These are phyloP conservation scores for Scheffersomyces quercinus DNA, from an alignment of 1,139 yeast species.

Conservation along the genomic window DNA sequence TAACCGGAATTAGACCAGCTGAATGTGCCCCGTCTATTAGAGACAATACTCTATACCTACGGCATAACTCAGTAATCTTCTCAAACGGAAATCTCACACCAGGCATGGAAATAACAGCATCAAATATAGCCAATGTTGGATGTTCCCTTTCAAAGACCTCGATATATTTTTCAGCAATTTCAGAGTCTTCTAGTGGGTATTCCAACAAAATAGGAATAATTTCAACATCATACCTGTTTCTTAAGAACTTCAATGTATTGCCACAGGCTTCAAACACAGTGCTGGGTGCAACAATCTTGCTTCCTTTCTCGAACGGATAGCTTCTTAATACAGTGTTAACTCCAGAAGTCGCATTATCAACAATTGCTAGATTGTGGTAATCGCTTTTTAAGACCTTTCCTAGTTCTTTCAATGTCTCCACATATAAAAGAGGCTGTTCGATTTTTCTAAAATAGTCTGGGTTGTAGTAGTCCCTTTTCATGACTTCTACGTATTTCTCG, in stretches of 20 bases:
- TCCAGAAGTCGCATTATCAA: constrained; percentile 62
- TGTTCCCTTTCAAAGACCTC: constrained; percentile 21
- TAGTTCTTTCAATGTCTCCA: constrained; percentile 30
- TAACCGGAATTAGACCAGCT: constrained; percentile 55
- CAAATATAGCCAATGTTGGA: constrained; percentile 52
- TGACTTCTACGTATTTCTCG: constrained; percentile 23
- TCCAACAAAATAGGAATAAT: constrained; percentile 41
- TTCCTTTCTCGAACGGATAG: constrained; percentile 53
- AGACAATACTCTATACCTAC: constrained; percentile 50
- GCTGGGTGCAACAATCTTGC: constrained; percentile 49
- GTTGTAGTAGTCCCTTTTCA: constrained; percentile 28
- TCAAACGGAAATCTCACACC: constrained; percentile 61
- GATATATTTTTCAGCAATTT: constrained; percentile 43
- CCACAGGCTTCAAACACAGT: constrained; percentile 62
- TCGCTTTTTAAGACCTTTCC: constrained; percentile 46
- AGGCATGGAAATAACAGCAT: constrained; percentile 65
- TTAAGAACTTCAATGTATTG: constrained; percentile 52
- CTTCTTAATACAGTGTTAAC: constrained; percentile 61
- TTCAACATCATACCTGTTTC: constrained; percentile 42
- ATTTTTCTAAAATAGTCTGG: constrained; percentile 45
- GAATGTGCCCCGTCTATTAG: constrained; percentile 76
- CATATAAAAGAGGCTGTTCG: constrained; percentile 24
- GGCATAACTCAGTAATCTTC: constrained; percentile 47
- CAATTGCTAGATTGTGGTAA: constrained; percentile 46
- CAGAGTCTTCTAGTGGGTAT: constrained; percentile 52